These are phyloP conservation scores for Blastomyces silverae DNA, from an alignment of 2,329 filamentous ascomycete genomes.

Conservation along the genomic window DNA sequence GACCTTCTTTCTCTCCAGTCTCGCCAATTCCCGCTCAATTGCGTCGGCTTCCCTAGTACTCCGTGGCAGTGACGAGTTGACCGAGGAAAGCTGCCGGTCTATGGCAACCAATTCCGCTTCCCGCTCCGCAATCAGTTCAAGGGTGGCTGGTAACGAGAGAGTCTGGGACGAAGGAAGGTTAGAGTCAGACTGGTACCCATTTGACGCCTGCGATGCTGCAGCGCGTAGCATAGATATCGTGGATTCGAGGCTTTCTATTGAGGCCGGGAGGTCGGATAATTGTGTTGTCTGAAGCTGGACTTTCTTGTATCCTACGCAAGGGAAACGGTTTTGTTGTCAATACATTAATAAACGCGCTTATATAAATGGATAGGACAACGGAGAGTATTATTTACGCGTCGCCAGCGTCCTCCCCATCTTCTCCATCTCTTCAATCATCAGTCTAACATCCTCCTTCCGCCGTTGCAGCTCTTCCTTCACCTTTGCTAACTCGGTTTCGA, in stretches of 20 bases:
- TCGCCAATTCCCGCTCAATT: conserved; percentile 39
- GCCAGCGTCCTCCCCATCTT: conserved; percentile 60
- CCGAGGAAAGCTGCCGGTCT: conserved; percentile 37
- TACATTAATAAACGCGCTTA: background rate
- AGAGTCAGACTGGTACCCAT: conserved; percentile 51
- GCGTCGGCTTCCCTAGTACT: conserved; percentile 42
- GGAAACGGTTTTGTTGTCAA: too few relatives aligned
- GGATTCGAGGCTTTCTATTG: conserved; percentile 48
- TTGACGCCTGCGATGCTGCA: conserved; percentile 56
- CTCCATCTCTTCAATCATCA: conserved; percentile 67
- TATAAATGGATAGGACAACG: background rate
- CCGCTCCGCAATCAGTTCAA: conserved; percentile 36
- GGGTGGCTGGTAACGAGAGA: conserved; percentile 38
- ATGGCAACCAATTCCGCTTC: conserved; percentile 38
- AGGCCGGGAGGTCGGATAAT: conserved; percentile 46
- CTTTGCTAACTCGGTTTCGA: conserved; percentile 63
- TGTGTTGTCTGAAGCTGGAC: conserved; percentile 48
- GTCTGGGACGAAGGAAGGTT: conserved; percentile 30
- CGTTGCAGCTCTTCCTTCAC: conserved; percentile 70
- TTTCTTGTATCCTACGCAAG: conserved; percentile 46
- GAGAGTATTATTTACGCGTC: conserved; percentile 36
- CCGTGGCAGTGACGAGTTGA: conserved; percentile 41
- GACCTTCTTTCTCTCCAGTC: conserved; percentile 41
- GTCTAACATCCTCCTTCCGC: conserved; percentile 70
- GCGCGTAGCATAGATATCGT: conserved; percentile 45